These are phyloP conservation scores for Dipodascus geniculatus DNA, from an alignment of 805 yeast species.

Conservation along the genomic window DNA sequence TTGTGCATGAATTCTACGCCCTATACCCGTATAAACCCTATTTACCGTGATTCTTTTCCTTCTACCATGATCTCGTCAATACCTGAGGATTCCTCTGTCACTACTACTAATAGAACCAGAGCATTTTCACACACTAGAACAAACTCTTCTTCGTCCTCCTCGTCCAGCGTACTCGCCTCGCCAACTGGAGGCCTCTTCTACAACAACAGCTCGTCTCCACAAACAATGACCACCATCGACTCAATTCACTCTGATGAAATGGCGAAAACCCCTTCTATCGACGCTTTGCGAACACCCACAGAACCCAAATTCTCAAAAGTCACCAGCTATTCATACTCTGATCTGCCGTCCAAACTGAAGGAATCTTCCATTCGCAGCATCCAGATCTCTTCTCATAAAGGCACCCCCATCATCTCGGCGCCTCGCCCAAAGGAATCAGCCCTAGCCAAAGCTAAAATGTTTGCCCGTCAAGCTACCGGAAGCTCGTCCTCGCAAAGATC, in stretches of 20 bases:
- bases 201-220: neutral
- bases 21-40: too few species aligned
- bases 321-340: neutral
- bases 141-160: conserved; percentile 18
- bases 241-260: neutral
- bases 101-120: conserved; percentile 1
- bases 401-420: conserved; percentile 10
- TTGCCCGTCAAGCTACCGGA: conserved; percentile 23
- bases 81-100: conserved; percentile 4
- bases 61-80: conserved; percentile 11
- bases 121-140: conserved; percentile 16
- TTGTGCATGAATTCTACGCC: too few species aligned
- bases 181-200: conserved; percentile 6
- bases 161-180: conserved; percentile 12
- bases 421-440: conserved; percentile 17
- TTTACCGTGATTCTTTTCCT: too few species aligned
- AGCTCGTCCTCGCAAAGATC: conserved; percentile 16
- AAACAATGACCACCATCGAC: neutral
- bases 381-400: conserved; percentile 21
- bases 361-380: conserved; percentile 10
- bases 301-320: neutral
- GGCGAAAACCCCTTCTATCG: neutral
- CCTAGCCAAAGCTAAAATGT: conserved; percentile 23
- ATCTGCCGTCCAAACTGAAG: neutral
- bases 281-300: neutral